Percentiles rank a stretch among this genome's conserved stretches.
Conservation (phyloP, 305 asterid genomes). For the Fraxinus dipetala region DNA sequence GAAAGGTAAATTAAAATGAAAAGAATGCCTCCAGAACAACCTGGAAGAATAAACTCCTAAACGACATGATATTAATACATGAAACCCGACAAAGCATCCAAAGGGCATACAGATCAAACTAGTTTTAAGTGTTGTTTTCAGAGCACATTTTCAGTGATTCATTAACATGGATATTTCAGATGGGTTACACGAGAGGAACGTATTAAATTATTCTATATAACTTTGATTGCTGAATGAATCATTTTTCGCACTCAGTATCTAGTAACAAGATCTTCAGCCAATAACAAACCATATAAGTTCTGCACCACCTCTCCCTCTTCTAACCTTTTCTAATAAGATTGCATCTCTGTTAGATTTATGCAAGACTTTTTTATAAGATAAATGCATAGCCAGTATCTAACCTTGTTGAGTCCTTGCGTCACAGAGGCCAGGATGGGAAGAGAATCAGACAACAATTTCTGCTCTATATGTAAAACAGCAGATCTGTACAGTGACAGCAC, state of each 20-base stretch:
- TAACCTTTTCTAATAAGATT: background rate
- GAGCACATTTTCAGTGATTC: background rate
- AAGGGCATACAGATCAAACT: background rate
- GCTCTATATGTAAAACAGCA: slow-evolving; percentile 92
- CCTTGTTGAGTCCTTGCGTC: slow-evolving; percentile 96
- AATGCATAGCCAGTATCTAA: slow-evolving; percentile 18
- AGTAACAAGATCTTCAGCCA: background rate
- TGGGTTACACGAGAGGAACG: background rate
- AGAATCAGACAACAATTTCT: slow-evolving; percentile 78
- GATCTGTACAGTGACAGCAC: slow-evolving; percentile 85
- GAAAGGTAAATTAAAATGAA: slow-evolving; percentile 9
- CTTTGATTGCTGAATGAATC: background rate
- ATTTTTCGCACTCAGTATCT: background rate
- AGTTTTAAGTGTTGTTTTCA: background rate
- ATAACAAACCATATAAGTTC: background rate
- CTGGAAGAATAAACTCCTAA: slow-evolving; percentile 12
- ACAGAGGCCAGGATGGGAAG: slow-evolving; percentile 84
- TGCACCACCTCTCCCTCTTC: background rate
- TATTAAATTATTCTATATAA: background rate
- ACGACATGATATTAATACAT: slow-evolving; percentile 5
- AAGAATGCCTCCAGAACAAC: slow-evolving; percentile 8
- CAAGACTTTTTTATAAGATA: background rate
- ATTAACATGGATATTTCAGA: background rate
- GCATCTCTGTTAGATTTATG: background rate
- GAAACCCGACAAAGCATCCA: slow-evolving; percentile 2